A percentile compares a stretch with the other conserved stretches of the same genome.
phyloP scores from a whole-genome alignment of 2,329 filamentous ascomycete genomes.

The Pyrenophora tritici-repentis region DNA sequence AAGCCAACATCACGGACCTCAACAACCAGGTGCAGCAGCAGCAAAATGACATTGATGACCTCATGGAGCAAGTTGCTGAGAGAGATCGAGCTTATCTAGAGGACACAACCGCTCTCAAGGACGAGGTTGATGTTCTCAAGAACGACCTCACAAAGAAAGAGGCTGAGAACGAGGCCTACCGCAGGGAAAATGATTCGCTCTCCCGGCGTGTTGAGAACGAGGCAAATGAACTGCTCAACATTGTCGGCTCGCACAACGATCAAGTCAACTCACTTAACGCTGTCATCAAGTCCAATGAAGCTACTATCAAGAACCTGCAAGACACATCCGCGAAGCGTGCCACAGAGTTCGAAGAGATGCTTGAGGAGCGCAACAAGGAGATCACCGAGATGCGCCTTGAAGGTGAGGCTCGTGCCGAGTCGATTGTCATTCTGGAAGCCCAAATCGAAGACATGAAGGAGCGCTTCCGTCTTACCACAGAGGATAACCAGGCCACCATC shows the following conservation, averaged over 20 bases:
- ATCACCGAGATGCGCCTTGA: constrained; percentile 44
- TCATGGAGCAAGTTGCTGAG: constrained; percentile 35
- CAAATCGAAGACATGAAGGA: constrained; percentile 43
- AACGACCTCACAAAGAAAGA: constrained; percentile 24
- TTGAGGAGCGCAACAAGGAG: constrained; percentile 36
- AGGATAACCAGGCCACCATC: constrained; percentile 40
- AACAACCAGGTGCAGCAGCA: constrained; percentile 47
- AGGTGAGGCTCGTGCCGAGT: constrained; percentile 39
- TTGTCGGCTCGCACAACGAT: constrained; percentile 30
- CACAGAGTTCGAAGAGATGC: constrained; percentile 29
- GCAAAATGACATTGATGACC: constrained; percentile 46
- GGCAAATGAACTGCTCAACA: constrained; percentile 38
- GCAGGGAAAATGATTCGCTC: constrained; percentile 35
- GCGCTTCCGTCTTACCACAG: constrained; percentile 32
- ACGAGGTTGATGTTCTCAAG: constrained; percentile 29
- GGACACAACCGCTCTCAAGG: constrained; percentile 32
- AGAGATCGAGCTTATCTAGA: constrained; percentile 34
- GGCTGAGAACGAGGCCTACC: constrained; percentile 33
- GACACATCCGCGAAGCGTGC: constrained; percentile 27
- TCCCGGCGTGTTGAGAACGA: constrained; percentile 37
- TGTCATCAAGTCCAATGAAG: constrained; percentile 45
- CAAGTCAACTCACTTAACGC: constrained; percentile 45
- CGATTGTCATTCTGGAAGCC: constrained; percentile 38
- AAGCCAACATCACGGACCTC: constrained; percentile 49
- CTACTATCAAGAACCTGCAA: constrained; percentile 46